Conservation (phyloP, 345 rosid genomes). For the Psidium guajava region DNA sequence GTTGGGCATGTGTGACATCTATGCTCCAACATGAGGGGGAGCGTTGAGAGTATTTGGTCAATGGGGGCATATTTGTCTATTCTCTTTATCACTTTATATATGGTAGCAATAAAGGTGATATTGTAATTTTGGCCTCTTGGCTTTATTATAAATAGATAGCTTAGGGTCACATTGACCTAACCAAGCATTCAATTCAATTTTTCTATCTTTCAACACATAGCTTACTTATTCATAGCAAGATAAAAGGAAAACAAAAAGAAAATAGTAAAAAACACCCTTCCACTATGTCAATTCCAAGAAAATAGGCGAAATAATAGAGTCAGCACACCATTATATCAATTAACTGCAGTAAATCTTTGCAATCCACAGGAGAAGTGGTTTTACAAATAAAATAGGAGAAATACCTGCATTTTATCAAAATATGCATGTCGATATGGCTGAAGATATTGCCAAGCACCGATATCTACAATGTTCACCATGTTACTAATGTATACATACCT, state of each 20-base stretch:
- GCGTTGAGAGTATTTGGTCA: no score
- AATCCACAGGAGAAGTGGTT: background rate
- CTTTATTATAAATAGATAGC: no score
- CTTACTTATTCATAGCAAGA: background rate
- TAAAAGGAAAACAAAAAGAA: background rate
- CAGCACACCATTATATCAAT: background rate
- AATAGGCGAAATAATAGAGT: background rate
- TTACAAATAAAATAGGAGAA: background rate
- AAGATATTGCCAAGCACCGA: constrained; percentile 86
- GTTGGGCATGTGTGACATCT: no score
- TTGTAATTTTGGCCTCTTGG: no score
- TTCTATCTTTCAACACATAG: no score
- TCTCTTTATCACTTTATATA: no score
- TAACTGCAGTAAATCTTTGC: background rate
- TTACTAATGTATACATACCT: background rate
- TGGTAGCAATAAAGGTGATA: no score
- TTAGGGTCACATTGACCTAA: no score
- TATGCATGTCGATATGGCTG: constrained; percentile 78
- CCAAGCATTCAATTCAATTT: no score
- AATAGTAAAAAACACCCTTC: background rate
- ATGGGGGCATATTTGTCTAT: no score
- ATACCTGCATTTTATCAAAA: constrained; percentile 94
- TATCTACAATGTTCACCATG: constrained; percentile 27
- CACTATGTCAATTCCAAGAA: background rate
- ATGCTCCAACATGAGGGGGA: no score